Conservation (phyloP, 192 early-diverging fungal species). For the Entomortierella parvispora region DNA sequence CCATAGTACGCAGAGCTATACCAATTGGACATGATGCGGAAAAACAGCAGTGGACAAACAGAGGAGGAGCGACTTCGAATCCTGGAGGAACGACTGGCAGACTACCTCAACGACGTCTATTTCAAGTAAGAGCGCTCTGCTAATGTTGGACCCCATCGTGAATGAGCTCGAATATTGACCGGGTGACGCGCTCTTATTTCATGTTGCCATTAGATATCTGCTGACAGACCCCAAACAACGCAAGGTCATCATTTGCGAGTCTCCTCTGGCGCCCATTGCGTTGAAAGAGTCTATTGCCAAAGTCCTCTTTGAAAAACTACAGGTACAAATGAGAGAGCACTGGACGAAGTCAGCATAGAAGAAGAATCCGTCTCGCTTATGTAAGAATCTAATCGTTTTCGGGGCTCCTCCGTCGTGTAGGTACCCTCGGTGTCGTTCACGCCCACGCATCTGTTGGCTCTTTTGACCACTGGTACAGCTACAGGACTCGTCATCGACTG, state of each 20-base stretch:
- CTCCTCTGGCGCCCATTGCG: slow-evolving; percentile 72
- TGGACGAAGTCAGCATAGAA: too few relatives aligned
- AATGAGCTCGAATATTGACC: neutral
- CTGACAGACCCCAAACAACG: slow-evolving; percentile 85
- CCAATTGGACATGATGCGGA: slow-evolving; percentile 54
- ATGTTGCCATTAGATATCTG: slow-evolving; percentile 59
- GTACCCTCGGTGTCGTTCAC: slow-evolving; percentile 84
- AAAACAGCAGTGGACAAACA: slow-evolving; percentile 37
- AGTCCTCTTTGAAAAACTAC: slow-evolving; percentile 80
- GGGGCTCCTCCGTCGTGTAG: slow-evolving; percentile 39
- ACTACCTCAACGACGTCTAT: slow-evolving; percentile 61
- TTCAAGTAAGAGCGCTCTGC: slow-evolving; percentile 53
- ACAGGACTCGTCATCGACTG: slow-evolving; percentile 90
- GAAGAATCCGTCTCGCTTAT: too few relatives aligned
- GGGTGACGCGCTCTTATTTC: neutral
- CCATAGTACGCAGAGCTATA: slow-evolving; percentile 56
- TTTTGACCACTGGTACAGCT: slow-evolving; percentile 79
- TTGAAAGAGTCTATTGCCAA: slow-evolving; percentile 75
- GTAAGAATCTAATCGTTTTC: too few relatives aligned
- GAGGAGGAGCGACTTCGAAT: slow-evolving; percentile 46
- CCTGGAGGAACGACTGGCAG: slow-evolving; percentile 58
- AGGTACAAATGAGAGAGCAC: slow-evolving; percentile 52
- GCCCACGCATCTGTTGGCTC: slow-evolving; percentile 72
- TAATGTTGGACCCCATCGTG: neutral
- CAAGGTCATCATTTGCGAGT: slow-evolving; percentile 85